Base-by-base conservation (phyloP, 805 yeast species). In the Jamesozyma gamospora region DNA sequence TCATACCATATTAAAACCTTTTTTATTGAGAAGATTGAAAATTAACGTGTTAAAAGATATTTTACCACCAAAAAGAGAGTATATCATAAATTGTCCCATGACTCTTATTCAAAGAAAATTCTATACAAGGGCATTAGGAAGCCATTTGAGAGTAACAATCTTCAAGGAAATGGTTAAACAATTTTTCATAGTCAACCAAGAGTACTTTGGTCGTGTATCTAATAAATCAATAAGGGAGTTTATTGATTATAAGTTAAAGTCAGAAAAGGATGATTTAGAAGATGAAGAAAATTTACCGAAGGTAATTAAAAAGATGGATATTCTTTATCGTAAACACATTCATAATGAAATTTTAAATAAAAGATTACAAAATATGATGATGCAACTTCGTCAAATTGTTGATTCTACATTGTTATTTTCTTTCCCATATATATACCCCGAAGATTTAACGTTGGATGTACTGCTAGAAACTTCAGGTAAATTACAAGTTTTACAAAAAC, bases 41-140 rank as follows among this genome's bases (percentile, higher is more conserved):
- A 72, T 69, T 39, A 80, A 76, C 41, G 95, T 84, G 1, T 66
- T 82, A 14, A 65, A 69, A 3, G 69, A 67, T 24, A 70, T 71
- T 31, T 65, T 92, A 40, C 97, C 96, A 1, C 82, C 90, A 1
- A 92, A 92, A 60, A 77, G 92, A 45, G 98, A 90, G 60, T 90
- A 86, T 52, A 72, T 85, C 32, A 67, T 90, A 2, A 86, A 83
- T 58, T 74, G 85, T 5, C 74, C 80, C 3, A 58, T 90, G 41
- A 72, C 90, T 0, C 58, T 66, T 0, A 52, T 67, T 30, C 98
- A 90, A 61, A 70, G 69, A 25, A 64, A 67, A n/a, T 63, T 87
- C 13, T 84, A 86, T 54, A 61, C 67, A 35, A 54, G 58, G 32
- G 75, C 78, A 0, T 57, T 81, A 32, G 48, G 66, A 24, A 65